A percentile compares a stretch with the other conserved stretches of the same genome.
Conservation (phyloP, 2,329 filamentous ascomycete genomes). For the Paecilomyces sp. region DNA sequence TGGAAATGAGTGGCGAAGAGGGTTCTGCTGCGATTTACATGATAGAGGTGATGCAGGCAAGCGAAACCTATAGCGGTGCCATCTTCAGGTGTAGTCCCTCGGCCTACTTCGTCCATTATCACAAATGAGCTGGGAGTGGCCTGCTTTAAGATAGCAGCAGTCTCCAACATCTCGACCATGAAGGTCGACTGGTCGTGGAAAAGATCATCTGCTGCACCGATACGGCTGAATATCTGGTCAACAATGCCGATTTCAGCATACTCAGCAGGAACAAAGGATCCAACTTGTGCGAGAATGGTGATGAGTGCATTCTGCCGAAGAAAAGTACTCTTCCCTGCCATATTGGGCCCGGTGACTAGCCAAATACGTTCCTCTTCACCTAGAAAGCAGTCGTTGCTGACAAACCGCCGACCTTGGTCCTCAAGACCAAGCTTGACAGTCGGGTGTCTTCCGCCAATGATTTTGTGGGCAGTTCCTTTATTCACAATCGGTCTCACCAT, state of each 20-base stretch:
- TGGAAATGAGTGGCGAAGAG: conserved; percentile 98
- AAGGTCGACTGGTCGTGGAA: conserved; percentile 94
- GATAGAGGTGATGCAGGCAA: conserved; percentile 74
- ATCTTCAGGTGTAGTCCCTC: conserved; percentile 89
- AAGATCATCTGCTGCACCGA: conserved; percentile 92
- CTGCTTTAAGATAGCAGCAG: conserved; percentile 77
- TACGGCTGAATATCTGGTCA: conserved; percentile 91
- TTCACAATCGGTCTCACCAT: conserved; percentile 70
- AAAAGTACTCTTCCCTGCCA: conserved; percentile 96
- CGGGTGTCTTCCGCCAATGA: conserved; percentile 81
- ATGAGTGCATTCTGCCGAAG: conserved; percentile 93
- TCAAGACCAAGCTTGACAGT: conserved; percentile 80
- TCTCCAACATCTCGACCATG: conserved; percentile 99
- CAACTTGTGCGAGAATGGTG: conserved; percentile 84
- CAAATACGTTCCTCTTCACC: conserved; percentile 66
- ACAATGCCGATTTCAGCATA: conserved; percentile 83
- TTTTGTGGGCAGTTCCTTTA: conserved; percentile 58
- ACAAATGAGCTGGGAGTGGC: conserved; percentile 82
- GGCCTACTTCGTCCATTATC: conserved; percentile 96
- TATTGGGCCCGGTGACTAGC: conserved; percentile 80
- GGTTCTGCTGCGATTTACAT: conserved; percentile 67
- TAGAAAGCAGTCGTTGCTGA: conserved; percentile 77
- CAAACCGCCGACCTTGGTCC: conserved; percentile 73
- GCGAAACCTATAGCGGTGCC: conserved; percentile 86
- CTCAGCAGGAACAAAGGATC: conserved; percentile 83